Conservation (phyloP, 192 early-diverging fungal species). For the Anaeromyces robustus region DNA sequence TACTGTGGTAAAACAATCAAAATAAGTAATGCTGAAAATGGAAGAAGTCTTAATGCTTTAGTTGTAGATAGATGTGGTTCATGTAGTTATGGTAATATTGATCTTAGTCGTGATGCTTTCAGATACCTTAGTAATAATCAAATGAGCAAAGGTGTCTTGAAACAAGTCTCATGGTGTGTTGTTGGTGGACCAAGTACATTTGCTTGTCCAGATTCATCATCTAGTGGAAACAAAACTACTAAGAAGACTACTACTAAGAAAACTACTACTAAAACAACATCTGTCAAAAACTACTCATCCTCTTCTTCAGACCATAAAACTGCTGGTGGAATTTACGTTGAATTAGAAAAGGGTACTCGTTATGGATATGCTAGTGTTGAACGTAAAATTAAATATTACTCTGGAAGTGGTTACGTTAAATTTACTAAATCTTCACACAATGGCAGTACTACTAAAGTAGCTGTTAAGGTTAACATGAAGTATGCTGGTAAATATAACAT, state of each 20-base stretch:
- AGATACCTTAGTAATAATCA: not conserved
- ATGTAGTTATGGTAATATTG: not conserved
- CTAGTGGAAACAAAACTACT: not conserved
- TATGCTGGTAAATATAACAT: not conserved
- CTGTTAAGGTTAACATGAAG: not conserved
- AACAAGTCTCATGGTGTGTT: not conserved
- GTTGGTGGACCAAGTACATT: not conserved
- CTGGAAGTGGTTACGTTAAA: not conserved
- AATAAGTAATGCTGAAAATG: not conserved
- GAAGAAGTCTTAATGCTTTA: not conserved
- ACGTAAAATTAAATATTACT: not conserved
- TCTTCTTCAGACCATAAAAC: not conserved
- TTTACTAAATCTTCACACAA: not conserved
- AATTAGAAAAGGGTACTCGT: not conserved
- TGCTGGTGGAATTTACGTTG: not conserved
- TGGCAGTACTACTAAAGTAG: not conserved
- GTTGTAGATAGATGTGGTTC: not conserved
- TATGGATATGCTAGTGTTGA: not conserved
- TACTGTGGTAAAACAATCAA: not conserved
- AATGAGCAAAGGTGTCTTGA: not conserved
- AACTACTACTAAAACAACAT: not conserved
- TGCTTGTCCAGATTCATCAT: not conserved
- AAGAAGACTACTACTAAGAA: not conserved
- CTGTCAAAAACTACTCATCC: no score
- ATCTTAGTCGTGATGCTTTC: not conserved